Percentiles rank a stretch among this genome's conserved stretches.
phyloP scores from a whole-genome alignment of 1,139 yeast species.

The Yamadazyma siamensis region DNA sequence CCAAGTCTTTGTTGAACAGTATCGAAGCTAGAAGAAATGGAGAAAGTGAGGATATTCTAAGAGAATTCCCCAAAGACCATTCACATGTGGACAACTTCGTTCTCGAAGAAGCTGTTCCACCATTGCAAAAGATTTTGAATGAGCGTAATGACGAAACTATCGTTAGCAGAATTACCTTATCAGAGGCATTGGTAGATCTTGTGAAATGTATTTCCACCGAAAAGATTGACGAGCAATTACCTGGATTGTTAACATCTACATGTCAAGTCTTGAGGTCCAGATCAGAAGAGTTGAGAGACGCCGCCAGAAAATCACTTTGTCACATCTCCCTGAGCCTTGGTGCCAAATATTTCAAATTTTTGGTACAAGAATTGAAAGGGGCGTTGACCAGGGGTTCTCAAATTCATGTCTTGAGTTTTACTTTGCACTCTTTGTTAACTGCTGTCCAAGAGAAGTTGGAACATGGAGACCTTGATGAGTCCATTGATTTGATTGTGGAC shows the following conservation, averaged over 20 bases:
- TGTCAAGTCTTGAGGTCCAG: constrained; percentile 87
- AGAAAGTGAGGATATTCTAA: constrained; percentile 19
- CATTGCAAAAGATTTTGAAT: constrained; percentile 55
- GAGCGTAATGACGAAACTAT: constrained; percentile 77
- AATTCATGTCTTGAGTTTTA: constrained; percentile 86
- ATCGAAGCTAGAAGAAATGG: constrained; percentile 15
- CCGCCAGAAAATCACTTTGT: constrained; percentile 74
- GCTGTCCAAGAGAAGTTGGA: constrained; percentile 44
- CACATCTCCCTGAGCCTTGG: constrained; percentile 67
- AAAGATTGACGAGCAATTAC: constrained; percentile 56
- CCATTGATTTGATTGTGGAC: constrained; percentile 58
- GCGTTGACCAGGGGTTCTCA: constrained; percentile 91
- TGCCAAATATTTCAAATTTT: constrained; percentile 66
- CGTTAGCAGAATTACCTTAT: constrained; percentile 69
- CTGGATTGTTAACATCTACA: constrained; percentile 77
- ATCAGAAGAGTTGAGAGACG: constrained; percentile 85
- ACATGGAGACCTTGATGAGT: constrained; percentile 77
- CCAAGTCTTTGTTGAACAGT: constrained; percentile 46
- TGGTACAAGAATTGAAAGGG: constrained; percentile 70
- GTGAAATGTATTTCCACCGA: constrained; percentile 61
- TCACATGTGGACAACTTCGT: constrained; percentile 50
- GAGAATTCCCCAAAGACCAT: constrained; percentile 29
- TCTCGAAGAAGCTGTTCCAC: constrained; percentile 57
- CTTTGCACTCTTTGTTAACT: constrained; percentile 70
- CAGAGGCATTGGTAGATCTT: constrained; percentile 77